These are phyloP conservation scores for Oxyria digyna DNA, from an alignment of 148 eudicot genomes.

Conservation along the genomic window DNA sequence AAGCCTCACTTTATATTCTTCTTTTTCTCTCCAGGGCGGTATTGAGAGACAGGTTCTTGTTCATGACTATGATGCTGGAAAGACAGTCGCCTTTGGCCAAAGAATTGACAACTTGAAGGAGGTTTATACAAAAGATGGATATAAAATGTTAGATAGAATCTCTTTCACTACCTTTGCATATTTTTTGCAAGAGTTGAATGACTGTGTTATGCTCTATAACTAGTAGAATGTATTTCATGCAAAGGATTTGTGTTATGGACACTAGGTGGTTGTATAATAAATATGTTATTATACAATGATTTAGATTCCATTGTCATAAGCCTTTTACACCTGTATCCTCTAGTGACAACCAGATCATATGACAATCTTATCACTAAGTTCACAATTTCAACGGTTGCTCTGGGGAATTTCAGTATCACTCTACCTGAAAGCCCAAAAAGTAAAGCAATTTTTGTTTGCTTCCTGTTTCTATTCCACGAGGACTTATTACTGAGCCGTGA, in stretches of 20 bases:
- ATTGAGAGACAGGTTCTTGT: conserved; percentile 96
- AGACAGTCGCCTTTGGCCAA: conserved; percentile 59
- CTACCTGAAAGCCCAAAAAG: neutral
- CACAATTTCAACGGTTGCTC: neutral
- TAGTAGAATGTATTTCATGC: neutral
- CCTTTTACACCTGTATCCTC: neutral
- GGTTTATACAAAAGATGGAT: conserved; percentile 79
- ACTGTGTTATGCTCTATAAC: neutral
- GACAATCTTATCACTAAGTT: neutral
- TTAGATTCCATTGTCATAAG: neutral
- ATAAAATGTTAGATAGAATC: conserved; percentile 47
- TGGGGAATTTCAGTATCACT: neutral
- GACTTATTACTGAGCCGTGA: neutral
- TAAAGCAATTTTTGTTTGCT: no score
- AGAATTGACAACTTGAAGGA: conserved; percentile 69
- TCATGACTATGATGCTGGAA: conserved; percentile 59
- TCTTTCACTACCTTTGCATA: neutral
- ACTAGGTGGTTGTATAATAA: neutral
- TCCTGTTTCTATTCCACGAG: neutral
- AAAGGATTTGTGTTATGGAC: neutral
- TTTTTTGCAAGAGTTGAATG: neutral
- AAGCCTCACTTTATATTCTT: neutral
- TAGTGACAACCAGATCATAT: neutral
- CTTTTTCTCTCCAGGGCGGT: conserved; percentile 31
- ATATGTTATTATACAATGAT: neutral